Conservation (phyloP, 768 basidiomycete genomes). For the Amanita pallidorosea region DNA sequence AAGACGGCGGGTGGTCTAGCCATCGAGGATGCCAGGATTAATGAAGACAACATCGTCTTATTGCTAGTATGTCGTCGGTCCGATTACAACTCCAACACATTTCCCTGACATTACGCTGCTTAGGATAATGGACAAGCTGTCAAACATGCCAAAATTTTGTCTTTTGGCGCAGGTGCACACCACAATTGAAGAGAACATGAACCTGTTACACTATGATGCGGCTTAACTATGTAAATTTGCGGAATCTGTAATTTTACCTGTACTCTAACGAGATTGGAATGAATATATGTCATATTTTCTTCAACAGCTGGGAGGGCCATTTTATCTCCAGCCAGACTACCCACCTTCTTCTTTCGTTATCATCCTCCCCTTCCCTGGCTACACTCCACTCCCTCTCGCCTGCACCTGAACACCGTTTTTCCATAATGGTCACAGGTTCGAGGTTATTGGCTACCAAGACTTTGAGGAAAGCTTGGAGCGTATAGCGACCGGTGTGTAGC, state of each 20-base stretch:
- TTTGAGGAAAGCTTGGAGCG: conserved; percentile 50
- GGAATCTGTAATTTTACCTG: not conserved
- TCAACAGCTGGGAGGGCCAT: conserved; percentile 20
- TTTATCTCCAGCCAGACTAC: conserved; percentile 55
- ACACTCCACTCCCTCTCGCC: conserved; percentile 40
- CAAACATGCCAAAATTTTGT: conserved; percentile 34
- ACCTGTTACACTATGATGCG: not conserved
- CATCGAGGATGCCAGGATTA: conserved; percentile 41
- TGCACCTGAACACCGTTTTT: conserved; percentile 34
- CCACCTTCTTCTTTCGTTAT: conserved; percentile 61
- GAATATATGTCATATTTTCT: not conserved
- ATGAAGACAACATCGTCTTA: conserved; percentile 51
- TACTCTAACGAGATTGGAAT: not conserved
- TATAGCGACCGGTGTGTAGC: conserved; percentile 67
- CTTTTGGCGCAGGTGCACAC: conserved; percentile 24
- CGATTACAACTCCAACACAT: not conserved
- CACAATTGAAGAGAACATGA: not conserved
- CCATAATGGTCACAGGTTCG: conserved; percentile 30
- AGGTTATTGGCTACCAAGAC: conserved; percentile 29
- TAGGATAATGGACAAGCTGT: conserved; percentile 29
- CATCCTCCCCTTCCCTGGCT: conserved; percentile 44
- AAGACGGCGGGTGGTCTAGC: conserved; percentile 32
- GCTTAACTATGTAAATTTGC: not conserved
- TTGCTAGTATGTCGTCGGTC: conserved; percentile 31
- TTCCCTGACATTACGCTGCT: not conserved